Evolutionary conservation across 176 grass and related monocot genomes (phyloP).

Genomic region (Lolium rigidum): DNA sequence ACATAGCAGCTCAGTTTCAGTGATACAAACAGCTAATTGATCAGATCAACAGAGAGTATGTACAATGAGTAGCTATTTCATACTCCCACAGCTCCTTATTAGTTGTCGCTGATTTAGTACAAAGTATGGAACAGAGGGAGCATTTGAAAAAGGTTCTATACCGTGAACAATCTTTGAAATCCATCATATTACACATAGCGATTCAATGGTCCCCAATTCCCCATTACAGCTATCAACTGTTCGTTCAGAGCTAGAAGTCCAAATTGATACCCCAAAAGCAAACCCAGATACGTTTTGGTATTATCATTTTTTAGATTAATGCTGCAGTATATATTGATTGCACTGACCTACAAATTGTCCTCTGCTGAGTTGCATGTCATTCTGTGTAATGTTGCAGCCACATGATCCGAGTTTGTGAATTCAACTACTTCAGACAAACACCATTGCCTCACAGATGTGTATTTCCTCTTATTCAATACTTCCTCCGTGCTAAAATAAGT

Average conservation of each 20-base stretch:
- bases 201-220: background rate
- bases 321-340: conserved; percentile 3
- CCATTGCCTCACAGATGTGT: background rate
- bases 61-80: conserved; percentile 1
- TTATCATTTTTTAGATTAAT: background rate
- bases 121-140: too few relatives aligned
- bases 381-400: background rate
- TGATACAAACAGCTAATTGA: background rate
- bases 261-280: background rate
- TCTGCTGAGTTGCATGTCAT: background rate
- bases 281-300: background rate
- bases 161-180: conserved; percentile 5
- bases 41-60: background rate
- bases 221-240: background rate
- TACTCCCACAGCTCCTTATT: background rate
- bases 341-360: background rate
- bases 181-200: background rate
- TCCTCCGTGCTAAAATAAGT: too few relatives aligned
- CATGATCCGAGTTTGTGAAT: background rate
- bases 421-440: background rate
- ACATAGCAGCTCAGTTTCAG: background rate
- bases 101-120: too few relatives aligned
- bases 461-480: conserved; percentile 26
- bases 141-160: background rate
- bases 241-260: background rate